These are phyloP conservation scores for Tephrocybe sp. DNA, from an alignment of 768 basidiomycete species.

Conservation along the genomic window DNA sequence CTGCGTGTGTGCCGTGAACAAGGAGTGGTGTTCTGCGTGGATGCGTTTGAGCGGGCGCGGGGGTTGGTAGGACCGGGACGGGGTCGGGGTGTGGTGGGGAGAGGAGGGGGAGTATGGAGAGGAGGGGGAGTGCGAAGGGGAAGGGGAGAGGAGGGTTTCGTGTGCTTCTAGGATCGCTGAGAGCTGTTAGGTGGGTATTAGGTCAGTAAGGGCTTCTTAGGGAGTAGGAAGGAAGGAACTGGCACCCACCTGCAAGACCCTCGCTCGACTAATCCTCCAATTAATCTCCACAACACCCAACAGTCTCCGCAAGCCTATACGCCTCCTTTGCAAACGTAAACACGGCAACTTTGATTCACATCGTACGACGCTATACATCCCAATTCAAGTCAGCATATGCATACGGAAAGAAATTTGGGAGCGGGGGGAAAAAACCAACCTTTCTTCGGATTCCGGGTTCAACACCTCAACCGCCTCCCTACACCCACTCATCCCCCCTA, in stretches of 20 bases:
- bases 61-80: too few relatives aligned
- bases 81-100: constrained; percentile 40
- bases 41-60: constrained; percentile 67
- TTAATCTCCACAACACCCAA: constrained; percentile 89
- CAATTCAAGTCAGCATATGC: too few relatives aligned
- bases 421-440: too few relatives aligned
- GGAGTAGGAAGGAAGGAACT: background rate
- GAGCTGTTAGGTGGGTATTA: constrained; percentile 49
- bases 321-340: constrained; percentile 91
- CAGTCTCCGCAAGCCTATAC: constrained; percentile 92
- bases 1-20: constrained; percentile 68
- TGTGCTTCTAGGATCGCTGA: constrained; percentile 87
- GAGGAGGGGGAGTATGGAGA: constrained; percentile 52
- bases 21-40: constrained; percentile 85
- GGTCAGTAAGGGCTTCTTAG: too few relatives aligned
- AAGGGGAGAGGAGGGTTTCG: too few relatives aligned
- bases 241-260: constrained; percentile 78
- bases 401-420: too few relatives aligned
- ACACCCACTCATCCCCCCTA: too few relatives aligned
- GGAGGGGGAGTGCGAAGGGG: constrained; percentile 83
- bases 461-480: too few relatives aligned
- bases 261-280: constrained; percentile 56
- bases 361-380: constrained; percentile 85
- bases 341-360: constrained; percentile 87
- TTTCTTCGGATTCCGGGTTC: too few relatives aligned